Evolutionary conservation across 2,329 filamentous ascomycete species (phyloP).

Genomic region (Juglanconis sp.): DNA sequence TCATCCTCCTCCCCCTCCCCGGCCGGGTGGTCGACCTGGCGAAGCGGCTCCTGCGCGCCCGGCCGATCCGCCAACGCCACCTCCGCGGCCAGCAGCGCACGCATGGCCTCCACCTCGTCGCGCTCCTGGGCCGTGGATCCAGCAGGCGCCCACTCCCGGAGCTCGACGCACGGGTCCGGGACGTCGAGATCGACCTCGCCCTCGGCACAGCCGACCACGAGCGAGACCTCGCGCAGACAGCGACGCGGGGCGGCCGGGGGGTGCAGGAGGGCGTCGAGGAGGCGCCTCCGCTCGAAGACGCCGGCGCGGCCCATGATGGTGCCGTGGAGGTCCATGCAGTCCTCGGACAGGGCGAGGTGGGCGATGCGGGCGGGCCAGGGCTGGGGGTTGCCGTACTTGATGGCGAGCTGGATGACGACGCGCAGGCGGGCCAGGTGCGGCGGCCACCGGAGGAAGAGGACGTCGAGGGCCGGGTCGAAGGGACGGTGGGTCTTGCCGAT

Average conservation of each 20-base stretch:
- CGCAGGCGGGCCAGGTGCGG: conserved; percentile 33
- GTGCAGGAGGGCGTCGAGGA: neutral
- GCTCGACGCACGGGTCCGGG: neutral
- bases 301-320: neutral
- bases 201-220: neutral
- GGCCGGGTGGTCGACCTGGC: neutral
- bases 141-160: neutral
- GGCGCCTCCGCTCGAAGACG: neutral
- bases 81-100: neutral
- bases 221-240: neutral
- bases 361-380: neutral
- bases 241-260: too few relatives aligned
- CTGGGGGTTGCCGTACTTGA: conserved; percentile 17
- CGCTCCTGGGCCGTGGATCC: neutral
- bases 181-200: neutral
- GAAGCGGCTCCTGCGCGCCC: neutral
- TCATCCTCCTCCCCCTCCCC: too few relatives aligned
- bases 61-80: neutral
- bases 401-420: conserved; percentile 29
- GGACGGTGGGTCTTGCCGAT: neutral
- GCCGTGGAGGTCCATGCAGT: neutral
- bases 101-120: neutral
- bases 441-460: conserved; percentile 40
- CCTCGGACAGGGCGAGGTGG: neutral
- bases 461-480: neutral